Evolutionary conservation across 2,329 filamentous ascomycete species (phyloP).

Genomic region (Arachnopeziza araneosa): DNA sequence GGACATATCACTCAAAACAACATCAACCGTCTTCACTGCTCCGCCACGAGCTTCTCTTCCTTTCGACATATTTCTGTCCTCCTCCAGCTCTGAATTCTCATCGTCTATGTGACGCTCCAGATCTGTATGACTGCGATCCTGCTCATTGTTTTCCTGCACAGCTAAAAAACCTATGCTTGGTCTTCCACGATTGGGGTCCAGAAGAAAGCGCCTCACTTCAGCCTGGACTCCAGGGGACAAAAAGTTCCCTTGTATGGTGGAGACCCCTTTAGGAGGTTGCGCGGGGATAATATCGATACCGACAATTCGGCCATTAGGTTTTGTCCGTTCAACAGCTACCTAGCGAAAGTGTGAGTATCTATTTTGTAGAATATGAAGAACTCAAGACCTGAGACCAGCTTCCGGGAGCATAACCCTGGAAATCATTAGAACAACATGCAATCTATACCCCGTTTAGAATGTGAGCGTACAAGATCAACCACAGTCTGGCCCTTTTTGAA

Average conservation of each 20-base stretch:
- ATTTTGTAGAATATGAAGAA: background rate
- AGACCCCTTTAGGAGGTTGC: constrained; percentile 85
- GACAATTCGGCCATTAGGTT: constrained; percentile 71
- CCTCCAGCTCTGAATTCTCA: constrained; percentile 21
- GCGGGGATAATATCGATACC: constrained; percentile 94
- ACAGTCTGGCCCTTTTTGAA: constrained; percentile 80
- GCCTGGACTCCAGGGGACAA: constrained; percentile 67
- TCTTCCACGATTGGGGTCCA: constrained; percentile 54
- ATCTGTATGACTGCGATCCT: constrained; percentile 57
- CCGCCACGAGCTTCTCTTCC: constrained; percentile 29
- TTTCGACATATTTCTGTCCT: constrained; percentile 26
- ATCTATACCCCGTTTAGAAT: background rate
- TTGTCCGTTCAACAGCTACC: constrained; percentile 76
- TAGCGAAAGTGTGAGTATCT: constrained; percentile 33
- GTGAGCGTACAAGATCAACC: constrained; percentile 67
- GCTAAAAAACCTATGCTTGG: constrained; percentile 30
- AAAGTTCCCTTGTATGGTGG: constrained; percentile 92
- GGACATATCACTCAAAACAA: constrained; percentile 99
- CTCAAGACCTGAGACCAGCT: constrained; percentile 60
- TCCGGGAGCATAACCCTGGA: constrained; percentile 69
- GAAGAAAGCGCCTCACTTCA: constrained; percentile 71
- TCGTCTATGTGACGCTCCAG: constrained; percentile 46
- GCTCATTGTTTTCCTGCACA: constrained; percentile 1
- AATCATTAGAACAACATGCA: constrained; percentile 3
- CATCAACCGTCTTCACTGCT: constrained; percentile 64